A percentile compares a stretch with the other conserved stretches of the same genome.
These are phyloP conservation scores for Massariosphaeria phaeospora DNA, from an alignment of 495 filamentous ascomycete genomes.

Conservation along the genomic window DNA sequence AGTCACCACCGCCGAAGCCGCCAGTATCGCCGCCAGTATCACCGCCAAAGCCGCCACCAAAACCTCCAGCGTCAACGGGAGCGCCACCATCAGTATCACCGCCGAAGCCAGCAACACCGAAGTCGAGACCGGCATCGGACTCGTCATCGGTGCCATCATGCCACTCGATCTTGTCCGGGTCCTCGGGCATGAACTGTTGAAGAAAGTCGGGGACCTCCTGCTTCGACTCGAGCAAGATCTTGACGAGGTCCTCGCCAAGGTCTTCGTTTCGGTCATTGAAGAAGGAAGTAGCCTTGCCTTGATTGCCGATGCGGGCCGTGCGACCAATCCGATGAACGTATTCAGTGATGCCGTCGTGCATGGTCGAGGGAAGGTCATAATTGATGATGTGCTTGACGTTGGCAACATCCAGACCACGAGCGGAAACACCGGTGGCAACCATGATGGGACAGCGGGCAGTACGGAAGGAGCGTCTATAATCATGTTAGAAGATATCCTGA, in stretches of 20 bases:
- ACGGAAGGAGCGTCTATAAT: constrained; percentile 68
- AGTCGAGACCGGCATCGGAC: constrained; percentile 39
- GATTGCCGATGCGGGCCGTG: constrained; percentile 88
- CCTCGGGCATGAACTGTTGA: constrained; percentile 34
- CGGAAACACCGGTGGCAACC: constrained; percentile 75
- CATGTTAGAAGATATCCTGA: constrained; percentile 26
- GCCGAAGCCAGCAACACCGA: constrained; percentile 11
- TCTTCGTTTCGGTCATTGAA: constrained; percentile 68
- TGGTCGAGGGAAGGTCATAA: constrained; percentile 67
- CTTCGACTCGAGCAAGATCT: constrained; percentile 70
- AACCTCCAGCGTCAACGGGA: background rate
- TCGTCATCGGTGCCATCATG: constrained; percentile 29
- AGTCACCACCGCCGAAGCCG: constrained; percentile 4
- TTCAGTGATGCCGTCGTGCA: constrained; percentile 83
- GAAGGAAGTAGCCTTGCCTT: constrained; percentile 82
- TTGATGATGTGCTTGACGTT: constrained; percentile 91
- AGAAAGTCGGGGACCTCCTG: constrained; percentile 83
- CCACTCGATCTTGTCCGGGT: constrained; percentile 39
- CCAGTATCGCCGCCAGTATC: constrained; percentile 4
- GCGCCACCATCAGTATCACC: background rate
- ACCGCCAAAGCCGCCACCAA: constrained; percentile 3
- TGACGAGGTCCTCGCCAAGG: constrained; percentile 64
- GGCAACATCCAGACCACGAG: constrained; percentile 85
- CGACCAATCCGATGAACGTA: constrained; percentile 95
- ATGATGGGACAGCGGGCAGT: constrained; percentile 68